A percentile compares a stretch with the other conserved stretches of the same genome.
These are phyloP conservation scores for Boletus pseudopeckii DNA, from an alignment of 768 basidiomycete genomes.

Conservation along the genomic window DNA sequence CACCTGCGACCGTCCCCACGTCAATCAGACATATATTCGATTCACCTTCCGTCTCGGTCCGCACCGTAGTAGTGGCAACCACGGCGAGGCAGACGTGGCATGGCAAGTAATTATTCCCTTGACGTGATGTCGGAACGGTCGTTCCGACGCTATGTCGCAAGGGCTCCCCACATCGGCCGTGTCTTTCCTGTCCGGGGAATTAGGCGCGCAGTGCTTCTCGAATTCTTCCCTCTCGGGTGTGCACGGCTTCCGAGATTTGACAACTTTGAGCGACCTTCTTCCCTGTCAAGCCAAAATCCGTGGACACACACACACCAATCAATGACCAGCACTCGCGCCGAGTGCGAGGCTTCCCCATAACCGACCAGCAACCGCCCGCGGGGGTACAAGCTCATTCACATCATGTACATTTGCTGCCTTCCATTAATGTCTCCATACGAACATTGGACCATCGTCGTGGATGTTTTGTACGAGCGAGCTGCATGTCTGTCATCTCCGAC, in stretches of 20 bases:
- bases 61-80: constrained; percentile 2
- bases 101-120: not conserved
- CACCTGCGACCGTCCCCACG: constrained; percentile 20
- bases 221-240: constrained; percentile 2
- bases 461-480: not conserved
- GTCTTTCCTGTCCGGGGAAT: constrained; percentile 22
- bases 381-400: constrained; percentile 5
- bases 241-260: constrained; percentile 15
- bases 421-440: constrained; percentile 2
- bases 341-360: constrained; percentile 18
- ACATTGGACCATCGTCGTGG: not conserved
- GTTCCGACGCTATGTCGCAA: constrained; percentile 6
- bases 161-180: not conserved
- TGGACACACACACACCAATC: constrained; percentile 15
- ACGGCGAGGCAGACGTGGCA: constrained; percentile 14
- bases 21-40: constrained; percentile 3
- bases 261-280: constrained; percentile 4
- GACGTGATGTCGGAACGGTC: constrained; percentile 13
- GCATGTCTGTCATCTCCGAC: constrained; percentile 5
- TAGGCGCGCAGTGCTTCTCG: constrained; percentile 5
- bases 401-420: constrained; percentile 2
- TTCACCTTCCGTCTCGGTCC: constrained; percentile 16
- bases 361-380: constrained; percentile 19
- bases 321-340: constrained; percentile 8
- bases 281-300: constrained; percentile 11